Conservation (phyloP, 176 grass and related monocot genomes). For the Musa beccarii region DNA sequence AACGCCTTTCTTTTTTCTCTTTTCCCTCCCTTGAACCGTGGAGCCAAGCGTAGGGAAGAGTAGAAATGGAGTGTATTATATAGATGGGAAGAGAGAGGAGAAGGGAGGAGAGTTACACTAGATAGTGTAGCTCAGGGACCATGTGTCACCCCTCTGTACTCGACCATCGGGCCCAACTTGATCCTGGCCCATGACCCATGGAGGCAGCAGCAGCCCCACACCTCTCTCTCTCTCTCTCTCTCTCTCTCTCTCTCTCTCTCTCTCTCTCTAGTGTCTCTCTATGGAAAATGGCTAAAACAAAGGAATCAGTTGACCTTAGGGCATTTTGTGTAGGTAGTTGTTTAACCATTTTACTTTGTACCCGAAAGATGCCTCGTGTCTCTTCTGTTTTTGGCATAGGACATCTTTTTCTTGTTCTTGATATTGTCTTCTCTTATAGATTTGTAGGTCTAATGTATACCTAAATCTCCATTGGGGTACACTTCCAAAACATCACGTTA, state of each 20-base stretch:
- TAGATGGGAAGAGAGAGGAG: no score
- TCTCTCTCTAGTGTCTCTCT: no score
- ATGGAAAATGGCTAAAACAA: no score
- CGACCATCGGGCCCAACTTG: no score
- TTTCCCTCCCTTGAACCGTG: not conserved
- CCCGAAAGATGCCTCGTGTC: conserved; percentile 5
- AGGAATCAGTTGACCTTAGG: no score
- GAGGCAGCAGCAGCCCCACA: no score
- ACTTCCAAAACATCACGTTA: no score
- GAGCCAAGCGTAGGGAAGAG: not conserved
- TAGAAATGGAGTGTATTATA: not conserved
- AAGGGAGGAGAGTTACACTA: not conserved
- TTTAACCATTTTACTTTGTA: conserved; percentile 1
- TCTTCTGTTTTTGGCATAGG: not conserved
- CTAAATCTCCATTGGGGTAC: no score
- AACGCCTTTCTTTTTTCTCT: conserved; percentile 1
- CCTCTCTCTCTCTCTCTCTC: no score
- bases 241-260: no score
- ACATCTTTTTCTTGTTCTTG: not conserved
- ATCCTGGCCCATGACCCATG: no score
- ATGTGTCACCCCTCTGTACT: not conserved
- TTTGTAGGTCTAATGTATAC: not conserved
- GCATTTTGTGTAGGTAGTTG: no score
- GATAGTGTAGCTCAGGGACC: not conserved
- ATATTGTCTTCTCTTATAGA: not conserved